phyloP scores from a whole-genome alignment of 805 yeast species.

The Candida coleopterorum region DNA sequence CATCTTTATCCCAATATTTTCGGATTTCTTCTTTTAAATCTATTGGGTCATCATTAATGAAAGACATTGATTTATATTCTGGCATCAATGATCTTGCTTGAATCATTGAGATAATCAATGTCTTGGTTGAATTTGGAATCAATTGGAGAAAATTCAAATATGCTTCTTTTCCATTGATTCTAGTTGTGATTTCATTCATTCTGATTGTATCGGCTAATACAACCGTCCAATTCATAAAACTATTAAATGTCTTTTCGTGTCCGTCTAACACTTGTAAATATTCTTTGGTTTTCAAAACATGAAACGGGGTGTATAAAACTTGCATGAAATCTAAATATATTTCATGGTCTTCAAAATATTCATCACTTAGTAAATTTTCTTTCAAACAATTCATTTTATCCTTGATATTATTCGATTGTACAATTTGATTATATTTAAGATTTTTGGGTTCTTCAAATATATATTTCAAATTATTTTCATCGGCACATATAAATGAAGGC shows the following conservation, averaged over 20 bases:
- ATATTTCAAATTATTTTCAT: constrained; percentile 13
- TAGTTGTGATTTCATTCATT: constrained; percentile 54
- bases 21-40: constrained; percentile 13
- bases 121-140: constrained; percentile 24
- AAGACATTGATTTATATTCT: constrained; percentile 1
- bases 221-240: constrained; percentile 18
- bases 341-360: constrained; percentile 2
- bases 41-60: constrained; percentile 1
- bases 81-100: constrained; percentile 31
- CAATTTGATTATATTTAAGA: constrained; percentile 19
- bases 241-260: constrained; percentile 16
- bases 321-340: constrained; percentile 3
- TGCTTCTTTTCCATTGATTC: constrained; percentile 38
- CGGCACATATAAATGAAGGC: constrained; percentile 36
- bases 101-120: constrained; percentile 37
- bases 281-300: background rate
- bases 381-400: constrained; percentile 24
- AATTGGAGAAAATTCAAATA: constrained; percentile 20
- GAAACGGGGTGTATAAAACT: constrained; percentile 1
- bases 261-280: constrained; percentile 3
- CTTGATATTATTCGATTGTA: constrained; percentile 17
- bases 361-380: constrained; percentile 16
- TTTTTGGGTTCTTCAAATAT: constrained; percentile 10
- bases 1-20: constrained; percentile 22
- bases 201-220: constrained; percentile 47